Evolutionary conservation across 768 basidiomycete species (phyloP).

Genomic region (Mycena pura): DNA sequence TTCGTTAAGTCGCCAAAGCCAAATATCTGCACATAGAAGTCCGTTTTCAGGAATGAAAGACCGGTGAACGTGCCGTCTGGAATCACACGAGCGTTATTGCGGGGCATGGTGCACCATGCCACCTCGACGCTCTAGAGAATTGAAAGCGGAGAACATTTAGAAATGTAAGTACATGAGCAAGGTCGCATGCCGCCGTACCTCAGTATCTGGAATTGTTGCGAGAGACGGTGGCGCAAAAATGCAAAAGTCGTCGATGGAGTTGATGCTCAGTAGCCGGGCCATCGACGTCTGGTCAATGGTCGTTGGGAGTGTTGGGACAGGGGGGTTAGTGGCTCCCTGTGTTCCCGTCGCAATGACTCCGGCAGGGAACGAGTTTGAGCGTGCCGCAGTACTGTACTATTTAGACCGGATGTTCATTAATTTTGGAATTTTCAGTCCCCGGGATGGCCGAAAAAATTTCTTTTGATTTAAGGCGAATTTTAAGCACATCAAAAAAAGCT

Average conservation of each 20-base stretch:
- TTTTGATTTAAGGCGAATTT: too few relatives aligned
- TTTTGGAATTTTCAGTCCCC: too few relatives aligned
- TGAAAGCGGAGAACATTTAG: background rate
- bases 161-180: background rate
- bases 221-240: constrained; percentile 46
- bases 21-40: constrained; percentile 49
- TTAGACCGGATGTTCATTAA: too few relatives aligned
- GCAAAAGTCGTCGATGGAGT: constrained; percentile 51
- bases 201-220: constrained; percentile 42
- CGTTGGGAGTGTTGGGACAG: constrained; percentile 45
- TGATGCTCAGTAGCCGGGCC: constrained; percentile 44
- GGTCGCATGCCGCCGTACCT: constrained; percentile 33
- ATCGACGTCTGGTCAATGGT: constrained; percentile 49
- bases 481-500: too few relatives aligned
- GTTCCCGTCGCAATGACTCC: constrained; percentile 51
- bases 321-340: constrained; percentile 46
- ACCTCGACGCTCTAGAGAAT: constrained; percentile 46
- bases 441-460: too few relatives aligned
- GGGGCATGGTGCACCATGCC: constrained; percentile 51
- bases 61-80: constrained; percentile 50
- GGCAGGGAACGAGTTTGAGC: constrained; percentile 30
- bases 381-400: too few relatives aligned
- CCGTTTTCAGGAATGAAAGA: constrained; percentile 48
- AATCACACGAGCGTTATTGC: constrained; percentile 51
- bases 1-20: constrained; percentile 49